Base-by-base conservation (phyloP, 495 filamentous ascomycete genomes). In the Lasiosphaeriaceae sp. region DNA sequence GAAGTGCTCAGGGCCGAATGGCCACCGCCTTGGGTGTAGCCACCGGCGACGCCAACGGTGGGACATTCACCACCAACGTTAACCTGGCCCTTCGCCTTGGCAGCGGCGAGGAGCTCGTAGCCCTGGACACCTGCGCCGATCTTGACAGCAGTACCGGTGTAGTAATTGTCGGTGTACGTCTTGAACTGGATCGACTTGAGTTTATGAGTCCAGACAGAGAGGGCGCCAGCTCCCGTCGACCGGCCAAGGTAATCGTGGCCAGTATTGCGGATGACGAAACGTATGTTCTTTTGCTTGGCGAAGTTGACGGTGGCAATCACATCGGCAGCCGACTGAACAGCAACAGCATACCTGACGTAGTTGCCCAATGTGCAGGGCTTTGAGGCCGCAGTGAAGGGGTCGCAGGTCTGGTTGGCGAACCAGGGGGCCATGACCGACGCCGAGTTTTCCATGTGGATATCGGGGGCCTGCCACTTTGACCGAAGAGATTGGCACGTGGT, bases 1-100 rank as follows among this genome's bases (percentile, higher is more conserved):
- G 67, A 70, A 2, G 79, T 80, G 34, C 68, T 66, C 1, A 89
- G 67, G 0, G 66, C 79, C 11, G 70, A 69, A 59, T 88, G 85
- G 3, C 87, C 87, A 22, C 85, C 86, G 3, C 84, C 85, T 63
- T 83, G 81, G 19, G 70, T 80, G 58, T 83, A 82, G 7, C 79
- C 79, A 26, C 79, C 80, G 3, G 74, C 72, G 20, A 74, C 47
- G n/a, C 81, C 80, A 21, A 84, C 80, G 6, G 75, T 81, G 2
- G 72, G 68, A 58, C 78, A 81, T 46, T 77, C 74, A 8, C 77
- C 78, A 14, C 76, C 80, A 16, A 86, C 76, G n/a, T 79, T 74
- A 3, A 73, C 72, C 20, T 81, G 66, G 5, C 77, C 77, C 20
- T 74, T 55, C 17, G 66, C 60, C 37, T 75, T 56, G 12, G 77